Conservation (phyloP, 192 early-diverging fungal species). For the Coemansia sp. region DNA sequence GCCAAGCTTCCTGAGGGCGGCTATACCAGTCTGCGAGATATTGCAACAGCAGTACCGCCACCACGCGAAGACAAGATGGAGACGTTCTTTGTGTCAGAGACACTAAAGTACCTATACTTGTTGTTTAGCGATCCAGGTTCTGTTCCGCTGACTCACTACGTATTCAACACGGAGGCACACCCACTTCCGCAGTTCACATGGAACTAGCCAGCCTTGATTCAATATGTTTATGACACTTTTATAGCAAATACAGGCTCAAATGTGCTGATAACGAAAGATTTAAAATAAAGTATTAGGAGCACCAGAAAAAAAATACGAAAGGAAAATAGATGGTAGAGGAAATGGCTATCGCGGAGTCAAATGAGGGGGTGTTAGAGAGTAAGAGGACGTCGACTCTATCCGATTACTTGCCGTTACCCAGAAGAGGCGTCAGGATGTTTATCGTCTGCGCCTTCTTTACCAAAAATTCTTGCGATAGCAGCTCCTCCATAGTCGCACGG, state of each 20-base stretch:
- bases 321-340: conserved; percentile 10
- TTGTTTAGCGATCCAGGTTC: conserved; percentile 68
- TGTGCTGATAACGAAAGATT: neutral
- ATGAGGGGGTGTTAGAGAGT: conserved; percentile 1
- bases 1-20: conserved; percentile 61
- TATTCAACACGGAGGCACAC: conserved; percentile 96
- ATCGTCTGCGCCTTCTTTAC: conserved; percentile 47
- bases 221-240: neutral
- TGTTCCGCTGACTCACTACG: conserved; percentile 78
- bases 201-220: conserved; percentile 1
- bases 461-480: conserved; percentile 73
- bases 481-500: conserved; percentile 75
- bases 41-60: conserved; percentile 29
- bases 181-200: conserved; percentile 60
- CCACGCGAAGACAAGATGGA: conserved; percentile 41
- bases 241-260: neutral
- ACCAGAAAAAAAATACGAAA: neutral
- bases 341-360: conserved; percentile 4
- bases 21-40: conserved; percentile 56
- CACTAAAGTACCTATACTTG: conserved; percentile 92
- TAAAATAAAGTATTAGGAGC: neutral
- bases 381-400: neutral
- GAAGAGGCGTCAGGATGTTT: conserved; percentile 33
- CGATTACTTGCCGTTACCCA: conserved; percentile 20
- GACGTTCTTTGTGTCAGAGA: conserved; percentile 91